Percentiles rank a stretch among this genome's conserved stretches.
Conservation (phyloP, 805 yeast species). For the Ogataea nitratoaversa region DNA sequence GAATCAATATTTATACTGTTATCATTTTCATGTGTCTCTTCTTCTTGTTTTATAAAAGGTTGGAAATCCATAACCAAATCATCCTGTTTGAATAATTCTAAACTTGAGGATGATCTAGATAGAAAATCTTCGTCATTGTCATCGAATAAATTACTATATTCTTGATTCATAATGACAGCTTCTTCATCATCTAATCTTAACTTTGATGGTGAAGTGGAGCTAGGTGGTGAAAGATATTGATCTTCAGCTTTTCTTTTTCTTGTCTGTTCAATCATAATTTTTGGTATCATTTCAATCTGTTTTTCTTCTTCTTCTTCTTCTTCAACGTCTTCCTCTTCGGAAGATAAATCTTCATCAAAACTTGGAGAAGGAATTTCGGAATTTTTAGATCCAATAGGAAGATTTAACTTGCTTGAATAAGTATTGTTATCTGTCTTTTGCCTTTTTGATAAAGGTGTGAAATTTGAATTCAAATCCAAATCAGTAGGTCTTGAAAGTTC, state of each 20-base stretch:
- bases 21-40: slow-evolving; percentile 5
- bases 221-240: slow-evolving; percentile 26
- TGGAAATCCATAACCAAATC: slow-evolving; percentile 10
- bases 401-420: too few relatives aligned
- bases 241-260: slow-evolving; percentile 18
- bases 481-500: slow-evolving; percentile 24
- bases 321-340: slow-evolving; percentile 18
- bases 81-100: slow-evolving; percentile 25
- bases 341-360: slow-evolving; percentile 20
- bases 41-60: slow-evolving; percentile 15
- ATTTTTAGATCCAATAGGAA: neutral
- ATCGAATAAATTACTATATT: slow-evolving; percentile 25
- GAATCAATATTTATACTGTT: slow-evolving; percentile 6
- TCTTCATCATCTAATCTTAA: slow-evolving; percentile 26
- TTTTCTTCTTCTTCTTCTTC: slow-evolving; percentile 15
- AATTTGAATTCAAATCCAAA: slow-evolving; percentile 20
- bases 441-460: slow-evolving; percentile 6
- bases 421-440: slow-evolving; percentile 1
- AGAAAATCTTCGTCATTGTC: slow-evolving; percentile 21
- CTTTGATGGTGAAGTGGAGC: slow-evolving; percentile 29
- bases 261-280: neutral
- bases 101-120: slow-evolving; percentile 17
- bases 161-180: slow-evolving; percentile 19
- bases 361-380: slow-evolving; percentile 20
- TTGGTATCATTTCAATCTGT: neutral